Evolutionary conservation across 1,284 basidiomycete species (phyloP).

Genomic region (Rhodotorula glutinis): DNA sequence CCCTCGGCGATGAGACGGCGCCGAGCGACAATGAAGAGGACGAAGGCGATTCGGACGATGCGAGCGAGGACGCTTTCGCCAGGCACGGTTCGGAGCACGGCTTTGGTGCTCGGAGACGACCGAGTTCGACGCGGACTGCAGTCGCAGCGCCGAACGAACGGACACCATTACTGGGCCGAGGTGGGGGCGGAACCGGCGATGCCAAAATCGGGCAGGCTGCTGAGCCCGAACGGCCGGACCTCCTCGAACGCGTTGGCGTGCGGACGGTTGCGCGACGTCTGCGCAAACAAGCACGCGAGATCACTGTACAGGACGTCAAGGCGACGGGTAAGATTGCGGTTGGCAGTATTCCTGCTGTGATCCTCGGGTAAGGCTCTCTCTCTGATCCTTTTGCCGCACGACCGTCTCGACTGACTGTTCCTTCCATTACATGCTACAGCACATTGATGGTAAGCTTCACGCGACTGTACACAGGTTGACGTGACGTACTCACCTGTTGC

Average conservation of each 20-base stretch:
- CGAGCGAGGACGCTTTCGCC: not conserved
- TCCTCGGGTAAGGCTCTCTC: slow-evolving; percentile 29
- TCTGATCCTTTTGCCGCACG: too few species aligned
- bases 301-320: slow-evolving; percentile 20
- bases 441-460: not conserved
- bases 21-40: slow-evolving; percentile 15
- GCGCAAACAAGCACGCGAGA: slow-evolving; percentile 2
- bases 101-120: not conserved
- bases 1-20: not conserved
- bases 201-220: not conserved
- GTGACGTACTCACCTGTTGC: not conserved
- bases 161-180: slow-evolving; percentile 23
- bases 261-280: not conserved
- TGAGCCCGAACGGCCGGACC: not conserved
- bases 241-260: not conserved
- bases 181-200: not conserved
- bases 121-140: not conserved
- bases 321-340: slow-evolving; percentile 16
- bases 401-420: not conserved
- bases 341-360: slow-evolving; percentile 31
- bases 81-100: not conserved
- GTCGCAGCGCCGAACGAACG: slow-evolving; percentile 9
- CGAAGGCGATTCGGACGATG: slow-evolving; percentile 5
- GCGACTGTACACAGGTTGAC: too few species aligned
- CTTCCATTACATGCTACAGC: not conserved